Percentiles rank a stretch among this genome's conserved stretches.
Conservation (phyloP, 2,329 filamentous ascomycete species). For the Exophiala sp. region DNA sequence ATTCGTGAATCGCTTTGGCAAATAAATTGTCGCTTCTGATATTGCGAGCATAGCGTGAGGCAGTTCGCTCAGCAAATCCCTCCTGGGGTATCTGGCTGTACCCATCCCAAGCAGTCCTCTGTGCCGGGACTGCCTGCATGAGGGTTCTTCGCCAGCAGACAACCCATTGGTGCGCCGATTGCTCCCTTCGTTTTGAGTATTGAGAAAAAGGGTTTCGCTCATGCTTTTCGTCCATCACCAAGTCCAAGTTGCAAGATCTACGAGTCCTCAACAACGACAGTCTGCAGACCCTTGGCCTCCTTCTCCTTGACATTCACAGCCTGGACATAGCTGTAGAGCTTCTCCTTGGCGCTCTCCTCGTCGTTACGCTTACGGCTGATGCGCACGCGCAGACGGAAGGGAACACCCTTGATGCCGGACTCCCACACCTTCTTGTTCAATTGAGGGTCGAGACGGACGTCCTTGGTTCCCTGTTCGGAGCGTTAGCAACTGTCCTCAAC, state of each 20-base stretch:
- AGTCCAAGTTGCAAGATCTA: constrained; percentile 32
- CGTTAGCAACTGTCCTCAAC: background rate
- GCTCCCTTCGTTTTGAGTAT: background rate
- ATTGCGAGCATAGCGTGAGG: no score
- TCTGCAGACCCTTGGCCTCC: constrained; percentile 94
- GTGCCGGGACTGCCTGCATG: no score
- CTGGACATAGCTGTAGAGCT: constrained; percentile 99
- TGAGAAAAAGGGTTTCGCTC: background rate
- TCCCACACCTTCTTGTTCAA: constrained; percentile 99
- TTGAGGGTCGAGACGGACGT: constrained; percentile 97
- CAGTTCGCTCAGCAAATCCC: no score
- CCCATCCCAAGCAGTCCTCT: no score
- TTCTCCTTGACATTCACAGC: constrained; percentile 89
- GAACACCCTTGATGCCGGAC: constrained; percentile 96
- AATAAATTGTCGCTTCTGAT: no score
- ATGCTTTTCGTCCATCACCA: constrained; percentile 15
- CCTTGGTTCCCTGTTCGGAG: constrained; percentile 73
- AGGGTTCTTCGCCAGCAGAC: no score
- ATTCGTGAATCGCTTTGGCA: no score
- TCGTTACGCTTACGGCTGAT: constrained; percentile 99
- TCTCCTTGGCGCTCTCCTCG: constrained; percentile 99
- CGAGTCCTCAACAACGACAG: constrained; percentile 73
- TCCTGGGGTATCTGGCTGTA: no score
- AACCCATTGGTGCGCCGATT: no score
- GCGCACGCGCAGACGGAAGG: constrained; percentile 94